These are phyloP conservation scores for Eimeria tenella DNA, from an alignment of 169 alveolate species.

Conservation along the genomic window DNA sequence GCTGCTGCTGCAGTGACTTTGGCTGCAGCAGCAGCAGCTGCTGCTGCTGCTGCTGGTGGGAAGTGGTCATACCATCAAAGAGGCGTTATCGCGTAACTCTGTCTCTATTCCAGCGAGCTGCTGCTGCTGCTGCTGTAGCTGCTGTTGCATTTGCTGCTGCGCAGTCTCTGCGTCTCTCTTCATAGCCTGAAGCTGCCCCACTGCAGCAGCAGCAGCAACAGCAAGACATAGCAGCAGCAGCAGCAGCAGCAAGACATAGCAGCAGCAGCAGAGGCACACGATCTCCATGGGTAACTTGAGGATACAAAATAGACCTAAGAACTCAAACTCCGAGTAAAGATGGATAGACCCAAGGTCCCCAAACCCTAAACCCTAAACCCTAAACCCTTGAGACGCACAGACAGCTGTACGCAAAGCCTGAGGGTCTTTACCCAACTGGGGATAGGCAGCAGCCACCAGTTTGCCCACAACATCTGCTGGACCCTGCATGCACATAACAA, in stretches of 20 bases:
- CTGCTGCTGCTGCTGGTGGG: neutral
- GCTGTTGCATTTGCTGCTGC: conserved; percentile 56
- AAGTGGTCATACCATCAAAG: conserved; percentile 1
- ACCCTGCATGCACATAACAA: conserved; percentile 20
- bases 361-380: too few species aligned
- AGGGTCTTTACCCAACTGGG: conserved; percentile 37
- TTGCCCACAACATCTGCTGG: neutral
- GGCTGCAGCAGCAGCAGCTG: neutral
- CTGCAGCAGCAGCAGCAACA: conserved; percentile 33
- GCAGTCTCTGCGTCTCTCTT: conserved; percentile 36
- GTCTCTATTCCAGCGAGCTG: conserved; percentile 50
- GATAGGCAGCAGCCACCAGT: conserved; percentile 26
- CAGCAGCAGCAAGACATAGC: conserved; percentile 9
- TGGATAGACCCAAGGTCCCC: too few species aligned
- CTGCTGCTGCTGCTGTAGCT: conserved; percentile 66
- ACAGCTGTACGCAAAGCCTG: conserved; percentile 29
- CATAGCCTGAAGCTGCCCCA: conserved; percentile 44
- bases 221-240: conserved; percentile 13
- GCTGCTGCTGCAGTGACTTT: neutral
- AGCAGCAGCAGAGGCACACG: too few species aligned
- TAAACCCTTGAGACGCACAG: too few species aligned
- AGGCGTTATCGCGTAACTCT: conserved; percentile 56
- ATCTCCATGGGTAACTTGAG: too few species aligned
- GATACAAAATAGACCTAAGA: too few species aligned
- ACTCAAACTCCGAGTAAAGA: too few species aligned